Percentiles rank a stretch among this genome's conserved stretches.
Conservation (phyloP, 2,329 filamentous ascomycete genomes). For the Paecilomyces variotii region DNA sequence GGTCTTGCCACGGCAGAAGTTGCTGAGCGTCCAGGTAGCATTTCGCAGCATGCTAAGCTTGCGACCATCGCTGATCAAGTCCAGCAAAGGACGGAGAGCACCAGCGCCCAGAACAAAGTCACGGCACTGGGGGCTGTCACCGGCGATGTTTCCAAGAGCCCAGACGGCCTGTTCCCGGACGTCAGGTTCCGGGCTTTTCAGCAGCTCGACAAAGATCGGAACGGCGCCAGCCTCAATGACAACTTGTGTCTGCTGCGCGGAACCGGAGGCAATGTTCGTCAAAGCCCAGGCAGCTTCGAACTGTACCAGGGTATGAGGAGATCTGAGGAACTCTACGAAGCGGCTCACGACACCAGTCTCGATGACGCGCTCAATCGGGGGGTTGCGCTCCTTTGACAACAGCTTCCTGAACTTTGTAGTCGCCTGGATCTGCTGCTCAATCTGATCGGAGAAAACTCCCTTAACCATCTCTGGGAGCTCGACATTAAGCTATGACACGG, state of each 20-base stretch:
- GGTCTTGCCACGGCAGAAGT: constrained; percentile 99
- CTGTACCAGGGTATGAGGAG: constrained; percentile 94
- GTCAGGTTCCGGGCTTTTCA: constrained; percentile 93
- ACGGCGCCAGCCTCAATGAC: constrained; percentile 98
- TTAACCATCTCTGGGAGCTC: constrained; percentile 97
- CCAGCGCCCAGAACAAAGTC: constrained; percentile 92
- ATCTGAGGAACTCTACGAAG: constrained; percentile 97
- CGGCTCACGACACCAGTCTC: constrained; percentile 96
- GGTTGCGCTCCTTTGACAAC: constrained; percentile 96
- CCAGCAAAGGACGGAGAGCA: constrained; percentile 81
- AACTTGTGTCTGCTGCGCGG: constrained; percentile 93
- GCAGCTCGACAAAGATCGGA: constrained; percentile 94
- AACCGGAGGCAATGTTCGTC: constrained; percentile 98
- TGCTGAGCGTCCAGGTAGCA: constrained; percentile 97
- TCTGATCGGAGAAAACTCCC: constrained; percentile 97
- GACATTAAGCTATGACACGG: constrained; percentile 68
- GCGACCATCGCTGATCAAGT: constrained; percentile 88
- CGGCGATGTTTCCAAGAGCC: constrained; percentile 97
- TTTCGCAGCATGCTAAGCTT: constrained; percentile 99
- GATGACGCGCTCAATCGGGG: constrained; percentile 97
- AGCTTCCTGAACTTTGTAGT: constrained; percentile 99
- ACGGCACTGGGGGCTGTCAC: constrained; percentile 93
- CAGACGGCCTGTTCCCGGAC: constrained; percentile 97
- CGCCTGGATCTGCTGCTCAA: constrained; percentile 92
- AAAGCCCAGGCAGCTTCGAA: constrained; percentile 98